phyloP scores from a whole-genome alignment of 2,329 filamentous ascomycete genomes.

The Monilinia polystroma region DNA sequence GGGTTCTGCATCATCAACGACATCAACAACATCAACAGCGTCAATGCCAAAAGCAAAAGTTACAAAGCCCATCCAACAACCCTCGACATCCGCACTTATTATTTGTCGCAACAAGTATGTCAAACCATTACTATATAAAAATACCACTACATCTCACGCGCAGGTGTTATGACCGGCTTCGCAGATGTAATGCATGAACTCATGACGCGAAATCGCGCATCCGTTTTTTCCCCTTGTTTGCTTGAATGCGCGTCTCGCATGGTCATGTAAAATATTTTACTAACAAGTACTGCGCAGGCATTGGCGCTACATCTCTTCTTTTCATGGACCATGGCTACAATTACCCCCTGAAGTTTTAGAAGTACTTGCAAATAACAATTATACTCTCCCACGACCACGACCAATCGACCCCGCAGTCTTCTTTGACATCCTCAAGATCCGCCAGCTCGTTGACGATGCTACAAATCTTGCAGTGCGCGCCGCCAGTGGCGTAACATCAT shows the following conservation, averaged over 20 bases:
- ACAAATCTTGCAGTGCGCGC: constrained; percentile 75
- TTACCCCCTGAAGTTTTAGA: constrained; percentile 77
- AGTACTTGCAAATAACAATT: constrained; percentile 75
- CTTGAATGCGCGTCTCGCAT: constrained; percentile 14
- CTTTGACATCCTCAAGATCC: constrained; percentile 82
- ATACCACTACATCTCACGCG: constrained; percentile 2
- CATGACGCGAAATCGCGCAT: constrained; percentile 16
- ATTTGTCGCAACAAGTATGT: constrained; percentile 70
- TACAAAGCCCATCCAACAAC: constrained; percentile 37
- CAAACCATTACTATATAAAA: constrained; percentile 11
- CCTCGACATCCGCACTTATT: constrained; percentile 52
- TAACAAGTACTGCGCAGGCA: constrained; percentile 54
- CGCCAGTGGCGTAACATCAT: constrained; percentile 68
- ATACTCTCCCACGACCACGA: constrained; percentile 70
- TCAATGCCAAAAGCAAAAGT: constrained; percentile 36
- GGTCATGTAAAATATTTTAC: neutral
- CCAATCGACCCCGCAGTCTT: constrained; percentile 78
- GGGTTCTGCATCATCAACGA: constrained; percentile 28
- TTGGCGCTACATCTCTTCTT: constrained; percentile 82
- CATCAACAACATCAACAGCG: constrained; percentile 25
- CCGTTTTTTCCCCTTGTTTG: neutral
- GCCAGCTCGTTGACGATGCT: constrained; percentile 75
- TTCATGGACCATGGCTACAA: constrained; percentile 80
- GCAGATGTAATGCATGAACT: constrained; percentile 17
- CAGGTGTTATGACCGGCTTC: constrained; percentile 2